Conservation (phyloP, 495 filamentous ascomycete species). For the Penicillium bialowiezense region DNA sequence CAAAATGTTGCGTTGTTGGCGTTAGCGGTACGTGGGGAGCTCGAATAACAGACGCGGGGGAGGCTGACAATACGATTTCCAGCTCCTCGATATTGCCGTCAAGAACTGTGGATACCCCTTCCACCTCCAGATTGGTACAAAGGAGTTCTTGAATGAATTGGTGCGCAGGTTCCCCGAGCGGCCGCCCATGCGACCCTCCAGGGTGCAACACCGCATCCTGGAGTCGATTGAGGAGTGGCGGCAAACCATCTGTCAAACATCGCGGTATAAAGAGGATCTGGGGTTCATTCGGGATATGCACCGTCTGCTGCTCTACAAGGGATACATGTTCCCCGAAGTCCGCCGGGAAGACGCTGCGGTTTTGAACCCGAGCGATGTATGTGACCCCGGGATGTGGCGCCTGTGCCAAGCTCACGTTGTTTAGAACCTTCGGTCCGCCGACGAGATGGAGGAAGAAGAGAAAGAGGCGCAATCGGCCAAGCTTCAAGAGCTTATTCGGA, state of each 20-base stretch:
- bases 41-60: conserved; percentile 16
- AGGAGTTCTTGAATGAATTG: conserved; percentile 98
- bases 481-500: conserved; percentile 90
- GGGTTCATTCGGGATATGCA: conserved; percentile 99
- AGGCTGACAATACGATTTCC: conserved; percentile 30
- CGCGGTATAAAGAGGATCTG: conserved; percentile 92
- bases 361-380: conserved; percentile 93
- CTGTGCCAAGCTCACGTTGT: conserved; percentile 26
- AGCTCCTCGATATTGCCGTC: conserved; percentile 96
- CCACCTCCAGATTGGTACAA: conserved; percentile 96
- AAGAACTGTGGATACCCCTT: conserved; percentile 99
- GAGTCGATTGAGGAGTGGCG: conserved; percentile 99
- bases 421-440: conserved; percentile 90
- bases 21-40: conserved; percentile 53
- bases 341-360: conserved; percentile 92
- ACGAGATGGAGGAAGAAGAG: conserved; percentile 99
- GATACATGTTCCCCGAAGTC: conserved; percentile 91
- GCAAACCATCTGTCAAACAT: conserved; percentile 95
- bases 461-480: conserved; percentile 92
- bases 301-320: conserved; percentile 90
- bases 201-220: conserved; percentile 88
- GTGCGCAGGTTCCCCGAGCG: conserved; percentile 94
- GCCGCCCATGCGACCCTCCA: conserved; percentile 77
- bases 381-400: conserved; percentile 27
- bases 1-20: conserved; percentile 91